Evolutionary conservation across 176 grass and related monocot genomes (phyloP).

Genomic region (Puya raimondii): DNA sequence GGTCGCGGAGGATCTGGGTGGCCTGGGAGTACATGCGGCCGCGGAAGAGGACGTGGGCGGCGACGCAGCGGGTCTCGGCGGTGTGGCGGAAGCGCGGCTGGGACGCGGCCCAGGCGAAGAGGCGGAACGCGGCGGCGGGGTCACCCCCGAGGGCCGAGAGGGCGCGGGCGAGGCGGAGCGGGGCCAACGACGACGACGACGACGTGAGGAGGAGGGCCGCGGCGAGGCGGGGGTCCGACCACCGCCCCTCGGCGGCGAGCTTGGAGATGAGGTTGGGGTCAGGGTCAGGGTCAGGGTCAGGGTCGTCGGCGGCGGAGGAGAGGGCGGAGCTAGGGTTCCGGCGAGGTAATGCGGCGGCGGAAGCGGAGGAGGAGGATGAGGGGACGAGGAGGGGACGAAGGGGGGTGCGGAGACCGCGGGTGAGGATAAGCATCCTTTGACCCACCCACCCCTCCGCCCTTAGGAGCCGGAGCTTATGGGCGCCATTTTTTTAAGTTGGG

Average conservation of each 20-base stretch:
- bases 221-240: constrained; percentile 15
- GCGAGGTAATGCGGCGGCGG: neutral
- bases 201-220: constrained; percentile 2
- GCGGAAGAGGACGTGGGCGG: constrained; percentile 29
- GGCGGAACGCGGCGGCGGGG: constrained; percentile 28
- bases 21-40: constrained; percentile 30
- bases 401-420: neutral
- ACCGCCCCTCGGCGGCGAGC: constrained; percentile 9
- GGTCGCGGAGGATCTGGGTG: constrained; percentile 24
- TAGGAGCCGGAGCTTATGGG: constrained; percentile 1
- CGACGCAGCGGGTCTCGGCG: constrained; percentile 28
- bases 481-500: constrained; percentile 15
- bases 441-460: neutral
- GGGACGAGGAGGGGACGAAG: neutral
- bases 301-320: neutral
- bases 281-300: neutral
- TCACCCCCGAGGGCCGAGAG: constrained; percentile 18
- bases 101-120: constrained; percentile 24
- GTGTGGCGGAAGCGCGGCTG: constrained; percentile 19
- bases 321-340: neutral
- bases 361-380: neutral
- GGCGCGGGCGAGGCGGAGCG: constrained; percentile 16
- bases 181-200: constrained; percentile 8
- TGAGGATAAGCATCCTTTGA: constrained; percentile 13
- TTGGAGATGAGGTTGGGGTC: neutral